Conservation (phyloP, 768 basidiomycete genomes). For the Kondoa subrosea region DNA sequence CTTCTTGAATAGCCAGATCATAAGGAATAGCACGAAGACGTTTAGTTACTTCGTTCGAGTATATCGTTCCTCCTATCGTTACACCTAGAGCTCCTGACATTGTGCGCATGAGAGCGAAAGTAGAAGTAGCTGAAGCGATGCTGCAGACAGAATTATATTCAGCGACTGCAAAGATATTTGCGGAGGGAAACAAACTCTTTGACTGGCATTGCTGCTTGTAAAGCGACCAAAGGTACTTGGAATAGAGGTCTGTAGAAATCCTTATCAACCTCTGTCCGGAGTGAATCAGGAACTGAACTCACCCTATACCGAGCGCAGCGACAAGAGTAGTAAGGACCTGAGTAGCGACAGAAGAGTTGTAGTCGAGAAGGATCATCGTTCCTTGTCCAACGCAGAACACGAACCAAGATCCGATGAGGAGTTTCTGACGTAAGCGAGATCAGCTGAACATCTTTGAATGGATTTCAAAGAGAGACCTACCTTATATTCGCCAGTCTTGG, state of each 20-base stretch:
- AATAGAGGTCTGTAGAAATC: neutral
- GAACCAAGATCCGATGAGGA: slow-evolving; percentile 10
- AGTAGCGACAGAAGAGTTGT: slow-evolving; percentile 16
- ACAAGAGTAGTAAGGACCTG: slow-evolving; percentile 12
- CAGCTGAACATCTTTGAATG: slow-evolving; percentile 18
- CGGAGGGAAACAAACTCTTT: slow-evolving; percentile 33
- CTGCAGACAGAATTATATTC: neutral
- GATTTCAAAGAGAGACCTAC: slow-evolving; percentile 19
- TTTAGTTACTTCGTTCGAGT: slow-evolving; percentile 29
- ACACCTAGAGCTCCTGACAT: slow-evolving; percentile 29
- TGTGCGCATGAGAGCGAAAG: slow-evolving; percentile 48
- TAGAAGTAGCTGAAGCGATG: slow-evolving; percentile 45
- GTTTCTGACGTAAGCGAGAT: slow-evolving; percentile 12
- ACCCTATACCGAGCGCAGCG: slow-evolving; percentile 11
- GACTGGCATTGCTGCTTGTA: slow-evolving; percentile 75
- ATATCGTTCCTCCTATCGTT: slow-evolving; percentile 28
- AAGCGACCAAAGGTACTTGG: slow-evolving; percentile 16
- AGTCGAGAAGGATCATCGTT: slow-evolving; percentile 24
- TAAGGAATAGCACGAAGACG: slow-evolving; percentile 35
- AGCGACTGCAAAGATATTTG: neutral
- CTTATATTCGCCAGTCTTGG: slow-evolving; percentile 12
- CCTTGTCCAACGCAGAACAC: slow-evolving; percentile 17
- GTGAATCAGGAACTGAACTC: neutral
- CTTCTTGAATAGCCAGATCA: slow-evolving; percentile 26
- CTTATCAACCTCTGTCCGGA: neutral